These are phyloP conservation scores for Microthlaspi erraticum DNA, from an alignment of 345 rosid species.

Conservation along the genomic window DNA sequence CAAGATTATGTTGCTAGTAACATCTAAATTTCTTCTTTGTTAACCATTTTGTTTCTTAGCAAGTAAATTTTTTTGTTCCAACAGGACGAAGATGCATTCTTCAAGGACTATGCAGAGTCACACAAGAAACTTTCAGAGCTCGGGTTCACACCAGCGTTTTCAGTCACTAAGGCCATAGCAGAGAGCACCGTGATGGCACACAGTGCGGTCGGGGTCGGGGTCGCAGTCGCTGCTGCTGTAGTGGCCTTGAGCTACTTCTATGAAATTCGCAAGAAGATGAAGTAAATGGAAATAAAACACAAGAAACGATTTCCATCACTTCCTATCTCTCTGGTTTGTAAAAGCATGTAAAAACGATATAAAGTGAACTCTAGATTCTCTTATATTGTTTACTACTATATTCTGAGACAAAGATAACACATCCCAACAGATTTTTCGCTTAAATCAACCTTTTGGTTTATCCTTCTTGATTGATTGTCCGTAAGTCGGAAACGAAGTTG, in stretches of 20 bases:
- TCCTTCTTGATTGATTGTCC: too few relatives aligned
- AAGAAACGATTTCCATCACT: neutral
- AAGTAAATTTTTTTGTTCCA: neutral
- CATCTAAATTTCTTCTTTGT: constrained; percentile 1
- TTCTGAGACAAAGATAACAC: neutral
- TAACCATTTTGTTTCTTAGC: neutral
- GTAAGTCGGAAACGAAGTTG: neutral
- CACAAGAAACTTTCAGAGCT: constrained; percentile 92
- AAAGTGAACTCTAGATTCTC: neutral
- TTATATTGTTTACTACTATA: too few relatives aligned
- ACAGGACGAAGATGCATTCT: constrained; percentile 86
- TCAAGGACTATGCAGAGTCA: constrained; percentile 69
- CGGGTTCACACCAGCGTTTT: constrained; percentile 61
- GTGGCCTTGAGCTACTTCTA: constrained; percentile 71
- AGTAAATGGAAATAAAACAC: constrained; percentile 40
- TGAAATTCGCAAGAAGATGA: constrained; percentile 68
- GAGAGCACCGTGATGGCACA: constrained; percentile 65
- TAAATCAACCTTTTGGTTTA: too few relatives aligned
- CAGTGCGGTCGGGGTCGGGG: constrained; percentile 76
- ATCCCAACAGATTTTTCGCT: neutral
- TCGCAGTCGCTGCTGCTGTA: constrained; percentile 73
- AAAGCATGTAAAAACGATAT: neutral
- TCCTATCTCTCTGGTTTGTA: constrained; percentile 8
- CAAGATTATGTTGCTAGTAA: constrained; percentile 1
- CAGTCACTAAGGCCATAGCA: constrained; percentile 47